Base-by-base conservation (phyloP, 192 early-diverging fungal genomes). In the Coemansia umbellata region DNA sequence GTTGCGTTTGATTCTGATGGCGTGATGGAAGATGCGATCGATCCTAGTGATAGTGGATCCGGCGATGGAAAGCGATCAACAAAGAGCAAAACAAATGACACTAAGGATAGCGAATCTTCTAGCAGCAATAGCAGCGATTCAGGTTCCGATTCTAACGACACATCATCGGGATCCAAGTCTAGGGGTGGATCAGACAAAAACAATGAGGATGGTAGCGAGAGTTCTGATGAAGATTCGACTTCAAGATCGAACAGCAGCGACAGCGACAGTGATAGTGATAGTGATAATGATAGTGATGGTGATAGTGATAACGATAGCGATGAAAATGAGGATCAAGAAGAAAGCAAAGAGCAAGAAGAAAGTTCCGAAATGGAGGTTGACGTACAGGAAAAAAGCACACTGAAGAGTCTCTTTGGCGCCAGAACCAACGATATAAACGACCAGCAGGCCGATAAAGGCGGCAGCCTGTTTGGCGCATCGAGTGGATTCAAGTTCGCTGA, bases 401-500 rank as follows among this genome's bases (percentile, higher is more conserved):
- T 47, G 18, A 51, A 35, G 8, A 32, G 60, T 7, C 39, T 63
- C 40, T 63, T 63, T 63, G 55, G 51, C 35, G 30, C n/a, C n/a
- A n/a, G 33, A 4, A 19, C 40, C 31, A 32, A 22, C n/a, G 23
- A n/a, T 44, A 22, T 26, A 60, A 13, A 22, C 26, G 30, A 31
- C 47, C 26, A 37, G 8, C n/a, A 42, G 8, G 28, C 14, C n/a
- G 15, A 14, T 36, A 44, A 44, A 14, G 17, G 26, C 32, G 49
- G 53, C 42, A 28, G 57, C 37, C 37, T 70, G 26, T 70, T 70
- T 50, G 57, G 64, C 1, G 51, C 47, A 1, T 8, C 26, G 1
- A 21, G 35, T 9, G 64, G 52, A 3, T 75, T 75, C 50, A 63
- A 36, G 33, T 64, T 75, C 39, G 68, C 72, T 11, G 56, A 67